Evolutionary conservation across 768 basidiomycete genomes (phyloP).

Genomic region (Boletus bicolor): DNA sequence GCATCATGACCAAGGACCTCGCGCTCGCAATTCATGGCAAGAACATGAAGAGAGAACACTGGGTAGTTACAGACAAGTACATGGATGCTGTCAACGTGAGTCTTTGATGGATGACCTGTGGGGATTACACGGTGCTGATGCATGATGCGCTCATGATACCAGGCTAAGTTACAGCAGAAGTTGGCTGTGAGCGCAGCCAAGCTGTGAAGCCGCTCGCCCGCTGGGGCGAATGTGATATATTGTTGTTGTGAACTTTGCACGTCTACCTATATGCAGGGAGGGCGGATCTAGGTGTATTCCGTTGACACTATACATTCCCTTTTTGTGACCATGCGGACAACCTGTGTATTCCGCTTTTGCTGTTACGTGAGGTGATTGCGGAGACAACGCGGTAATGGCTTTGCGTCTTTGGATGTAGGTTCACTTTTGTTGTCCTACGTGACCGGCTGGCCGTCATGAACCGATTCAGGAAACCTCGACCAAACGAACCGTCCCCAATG

Average conservation of each 20-base stretch:
- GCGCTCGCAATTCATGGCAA: constrained; percentile 93
- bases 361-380: constrained; percentile 1
- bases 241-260: constrained; percentile 8
- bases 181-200: constrained; percentile 31
- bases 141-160: constrained; percentile 15
- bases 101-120: constrained; percentile 7
- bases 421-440: not conserved
- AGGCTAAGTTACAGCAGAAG: constrained; percentile 48
- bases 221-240: constrained; percentile 7
- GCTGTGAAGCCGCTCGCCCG: constrained; percentile 9
- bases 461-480: constrained; percentile 23
- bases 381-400: constrained; percentile 1
- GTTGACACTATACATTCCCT: constrained; percentile 1
- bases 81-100: constrained; percentile 90
- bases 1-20: constrained; percentile 96
- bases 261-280: constrained; percentile 11
- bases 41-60: constrained; percentile 88
- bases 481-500: not conserved
- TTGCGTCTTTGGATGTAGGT: not conserved
- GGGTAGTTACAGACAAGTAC: constrained; percentile 93
- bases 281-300: constrained; percentile 24
- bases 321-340: not conserved
- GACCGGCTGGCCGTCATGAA: constrained; percentile 13
- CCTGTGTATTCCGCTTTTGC: not conserved
- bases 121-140: constrained; percentile 12